A percentile compares a stretch with the other conserved stretches of the same genome.
Conservation (phyloP, 2,329 filamentous ascomycete genomes). For the Paraconiothyrium brasiliense region DNA sequence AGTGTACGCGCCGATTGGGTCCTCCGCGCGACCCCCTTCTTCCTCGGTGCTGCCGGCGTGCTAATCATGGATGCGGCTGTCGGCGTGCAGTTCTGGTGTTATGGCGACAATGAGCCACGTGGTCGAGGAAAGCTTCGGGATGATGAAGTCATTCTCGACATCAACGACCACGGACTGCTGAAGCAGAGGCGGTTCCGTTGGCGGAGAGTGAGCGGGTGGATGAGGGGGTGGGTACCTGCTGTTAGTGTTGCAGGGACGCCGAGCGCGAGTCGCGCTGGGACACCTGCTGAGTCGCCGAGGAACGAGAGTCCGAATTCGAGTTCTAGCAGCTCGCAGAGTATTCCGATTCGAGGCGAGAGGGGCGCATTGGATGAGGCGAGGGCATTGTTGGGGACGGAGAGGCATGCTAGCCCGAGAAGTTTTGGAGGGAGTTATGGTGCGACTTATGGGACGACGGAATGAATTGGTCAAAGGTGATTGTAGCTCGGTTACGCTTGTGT, state of each 20-base stretch:
- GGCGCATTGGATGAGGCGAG: conserved; percentile 48
- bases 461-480: not conserved
- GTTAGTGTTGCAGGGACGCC: conserved; percentile 52
- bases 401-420: conserved; percentile 47
- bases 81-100: conserved; percentile 70
- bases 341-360: conserved; percentile 32
- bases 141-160: conserved; percentile 59
- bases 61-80: conserved; percentile 69
- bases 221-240: conserved; percentile 71
- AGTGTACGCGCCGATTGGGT: conserved; percentile 67
- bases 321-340: conserved; percentile 27
- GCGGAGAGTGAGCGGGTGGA: conserved; percentile 69
- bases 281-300: conserved; percentile 36
- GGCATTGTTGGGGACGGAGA: conserved; percentile 43
- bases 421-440: conserved; percentile 32
- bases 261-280: conserved; percentile 37
- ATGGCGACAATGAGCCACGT: conserved; percentile 56
- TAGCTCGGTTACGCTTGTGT: not conserved
- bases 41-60: conserved; percentile 72
- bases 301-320: conserved; percentile 26
- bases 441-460: not conserved
- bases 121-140: conserved; percentile 39
- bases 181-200: conserved; percentile 59
- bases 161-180: conserved; percentile 45
- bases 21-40: conserved; percentile 68